phyloP scores from a whole-genome alignment of 805 yeast species.

The Sugiyamaella marilandica region DNA sequence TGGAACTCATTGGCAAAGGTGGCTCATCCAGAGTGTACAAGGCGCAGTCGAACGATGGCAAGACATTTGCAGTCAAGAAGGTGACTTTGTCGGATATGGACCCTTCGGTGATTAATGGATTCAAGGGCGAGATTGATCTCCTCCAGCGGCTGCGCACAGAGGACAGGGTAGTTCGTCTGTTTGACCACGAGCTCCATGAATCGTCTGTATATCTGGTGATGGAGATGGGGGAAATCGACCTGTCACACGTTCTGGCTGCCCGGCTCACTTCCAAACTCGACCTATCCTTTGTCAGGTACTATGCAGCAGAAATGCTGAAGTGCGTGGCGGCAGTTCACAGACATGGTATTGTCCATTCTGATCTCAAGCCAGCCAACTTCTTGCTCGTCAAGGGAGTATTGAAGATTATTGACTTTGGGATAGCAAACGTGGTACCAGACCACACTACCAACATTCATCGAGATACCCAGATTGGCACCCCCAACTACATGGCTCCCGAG shows the following conservation, averaged over 20 bases:
- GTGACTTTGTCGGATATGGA: slow-evolving; percentile 77
- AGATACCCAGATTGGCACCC: slow-evolving; percentile 90
- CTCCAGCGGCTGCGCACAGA: slow-evolving; percentile 54
- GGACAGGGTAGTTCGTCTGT: slow-evolving; percentile 69
- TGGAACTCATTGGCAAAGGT: slow-evolving; percentile 82
- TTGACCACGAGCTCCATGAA: slow-evolving; percentile 66
- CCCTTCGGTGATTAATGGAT: slow-evolving; percentile 64
- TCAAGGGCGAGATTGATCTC: slow-evolving; percentile 85
- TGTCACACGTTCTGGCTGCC: slow-evolving; percentile 71
- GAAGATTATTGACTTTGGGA: slow-evolving; percentile 90
- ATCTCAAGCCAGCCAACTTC: slow-evolving; percentile 57
- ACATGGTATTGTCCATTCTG: slow-evolving; percentile 81
- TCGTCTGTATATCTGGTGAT: slow-evolving; percentile 68
- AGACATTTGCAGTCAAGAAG: slow-evolving; percentile 71
- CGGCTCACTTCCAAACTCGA: slow-evolving; percentile 53
- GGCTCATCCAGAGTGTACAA: slow-evolving; percentile 90
- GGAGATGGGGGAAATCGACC: slow-evolving; percentile 93
- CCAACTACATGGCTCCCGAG: slow-evolving; percentile 96
- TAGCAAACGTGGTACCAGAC: slow-evolving; percentile 85
- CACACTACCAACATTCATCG: slow-evolving; percentile 86
- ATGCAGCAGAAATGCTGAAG: slow-evolving; percentile 68
- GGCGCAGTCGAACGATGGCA: slow-evolving; percentile 53
- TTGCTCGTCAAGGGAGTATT: slow-evolving; percentile 66
- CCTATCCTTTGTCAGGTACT: slow-evolving; percentile 70
- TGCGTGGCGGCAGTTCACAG: slow-evolving; percentile 88